Percentiles rank a stretch among this genome's conserved stretches.
Evolutionary conservation across 768 basidiomycete genomes (phyloP).

Genomic region (Mycena metata): DNA sequence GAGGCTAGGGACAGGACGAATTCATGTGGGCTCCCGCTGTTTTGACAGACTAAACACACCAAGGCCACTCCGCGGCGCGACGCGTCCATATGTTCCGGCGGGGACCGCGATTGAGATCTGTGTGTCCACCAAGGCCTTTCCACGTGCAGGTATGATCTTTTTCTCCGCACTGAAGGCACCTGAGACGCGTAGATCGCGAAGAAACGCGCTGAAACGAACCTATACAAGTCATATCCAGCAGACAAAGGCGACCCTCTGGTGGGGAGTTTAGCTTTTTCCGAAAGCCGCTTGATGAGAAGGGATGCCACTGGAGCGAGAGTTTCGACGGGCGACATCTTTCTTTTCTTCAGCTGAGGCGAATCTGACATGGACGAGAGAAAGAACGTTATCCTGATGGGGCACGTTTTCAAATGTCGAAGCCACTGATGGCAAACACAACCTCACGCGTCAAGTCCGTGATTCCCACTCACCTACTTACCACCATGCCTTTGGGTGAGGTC

Average conservation of each 20-base stretch:
- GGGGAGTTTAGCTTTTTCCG: constrained; percentile 85
- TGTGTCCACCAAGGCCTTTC: constrained; percentile 92
- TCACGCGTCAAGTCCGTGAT: not conserved
- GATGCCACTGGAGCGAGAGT: constrained; percentile 57
- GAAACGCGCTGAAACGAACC: constrained; percentile 61
- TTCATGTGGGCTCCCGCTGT: constrained; percentile 6
- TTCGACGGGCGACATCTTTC: constrained; percentile 66
- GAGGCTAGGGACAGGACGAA: constrained; percentile 68
- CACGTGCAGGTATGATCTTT: constrained; percentile 87
- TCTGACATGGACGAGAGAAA: constrained; percentile 43
- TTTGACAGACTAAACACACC: constrained; percentile 63
- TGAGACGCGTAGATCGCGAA: constrained; percentile 5
- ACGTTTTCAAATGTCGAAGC: too few species aligned
- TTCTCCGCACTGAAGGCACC: constrained; percentile 76
- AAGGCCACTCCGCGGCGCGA: constrained; percentile 95
- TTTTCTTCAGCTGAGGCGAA: constrained; percentile 65
- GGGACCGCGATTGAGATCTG: constrained; percentile 96
- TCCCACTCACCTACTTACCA: not conserved
- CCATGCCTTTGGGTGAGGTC: constrained; percentile 28
- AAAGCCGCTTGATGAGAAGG: constrained; percentile 88
- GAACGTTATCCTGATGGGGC: too few species aligned
- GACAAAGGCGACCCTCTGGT: constrained; percentile 88
- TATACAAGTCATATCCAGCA: constrained; percentile 96
- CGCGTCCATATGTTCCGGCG: constrained; percentile 92
- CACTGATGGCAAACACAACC: not conserved